Percentiles rank a stretch among this genome's conserved stretches.
Conservation (phyloP, 2,329 filamentous ascomycete species). For the Fusarium cicatricum region DNA sequence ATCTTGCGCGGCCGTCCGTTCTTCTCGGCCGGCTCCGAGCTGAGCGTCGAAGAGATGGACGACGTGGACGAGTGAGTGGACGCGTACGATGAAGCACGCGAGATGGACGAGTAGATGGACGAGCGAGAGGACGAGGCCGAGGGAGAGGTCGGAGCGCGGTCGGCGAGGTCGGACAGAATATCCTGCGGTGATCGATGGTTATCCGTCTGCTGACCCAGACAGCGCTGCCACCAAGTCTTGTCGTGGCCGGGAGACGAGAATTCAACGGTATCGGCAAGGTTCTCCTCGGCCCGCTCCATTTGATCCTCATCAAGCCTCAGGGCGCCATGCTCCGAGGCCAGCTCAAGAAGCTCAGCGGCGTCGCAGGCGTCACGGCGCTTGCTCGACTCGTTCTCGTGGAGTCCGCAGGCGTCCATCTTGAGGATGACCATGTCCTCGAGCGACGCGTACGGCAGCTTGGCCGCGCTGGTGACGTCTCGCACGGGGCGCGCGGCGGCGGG, state of each 20-base stretch:
- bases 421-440: constrained; percentile 42
- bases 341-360: constrained; percentile 38
- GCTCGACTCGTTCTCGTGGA: constrained; percentile 37
- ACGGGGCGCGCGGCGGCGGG: constrained; percentile 37
- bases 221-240: constrained; percentile 44
- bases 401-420: constrained; percentile 42
- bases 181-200: constrained; percentile 39
- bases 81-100: constrained; percentile 40
- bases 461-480: constrained; percentile 28
- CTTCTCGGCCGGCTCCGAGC: constrained; percentile 34
- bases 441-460: constrained; percentile 38
- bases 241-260: constrained; percentile 37
- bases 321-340: constrained; percentile 40
- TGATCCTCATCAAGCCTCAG: constrained; percentile 39
- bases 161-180: constrained; percentile 42
- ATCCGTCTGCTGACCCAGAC: constrained; percentile 35
- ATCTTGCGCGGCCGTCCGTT: constrained; percentile 42
- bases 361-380: constrained; percentile 41
- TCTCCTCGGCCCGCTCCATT: constrained; percentile 39
- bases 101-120: constrained; percentile 38
- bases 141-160: constrained; percentile 18
- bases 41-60: constrained; percentile 35
- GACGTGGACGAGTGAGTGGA: constrained; percentile 36
- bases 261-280: constrained; percentile 38
- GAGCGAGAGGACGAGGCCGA: constrained; percentile 27